Conservation (phyloP, 2,329 filamentous ascomycete species). For the Penicillium sp. region DNA sequence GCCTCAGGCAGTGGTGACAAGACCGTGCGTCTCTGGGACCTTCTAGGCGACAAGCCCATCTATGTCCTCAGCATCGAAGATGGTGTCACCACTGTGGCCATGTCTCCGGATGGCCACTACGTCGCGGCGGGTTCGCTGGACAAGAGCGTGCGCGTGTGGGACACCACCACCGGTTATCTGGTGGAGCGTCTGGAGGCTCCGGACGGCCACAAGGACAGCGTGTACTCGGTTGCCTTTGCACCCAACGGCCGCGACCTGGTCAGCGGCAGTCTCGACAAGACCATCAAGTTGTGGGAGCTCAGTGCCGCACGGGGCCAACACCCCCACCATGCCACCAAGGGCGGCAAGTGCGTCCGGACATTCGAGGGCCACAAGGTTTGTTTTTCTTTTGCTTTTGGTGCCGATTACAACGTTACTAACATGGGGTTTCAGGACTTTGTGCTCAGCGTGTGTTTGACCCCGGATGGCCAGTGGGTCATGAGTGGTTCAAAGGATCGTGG, state of each 20-base stretch:
- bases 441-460: slow-evolving; percentile 88
- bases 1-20: slow-evolving; percentile 92
- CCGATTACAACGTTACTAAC: slow-evolving; percentile 11
- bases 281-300: slow-evolving; percentile 99
- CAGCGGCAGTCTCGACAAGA: slow-evolving; percentile 92
- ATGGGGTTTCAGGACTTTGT: slow-evolving; percentile 71
- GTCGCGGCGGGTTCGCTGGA: slow-evolving; percentile 93
- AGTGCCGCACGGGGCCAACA: slow-evolving; percentile 63
- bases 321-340: slow-evolving; percentile 64
- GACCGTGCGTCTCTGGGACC: slow-evolving; percentile 94
- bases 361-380: slow-evolving; percentile 92
- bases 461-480: slow-evolving; percentile 91
- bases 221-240: slow-evolving; percentile 94
- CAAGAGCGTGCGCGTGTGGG: slow-evolving; percentile 97
- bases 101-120: slow-evolving; percentile 89
- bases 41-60: slow-evolving; percentile 74
- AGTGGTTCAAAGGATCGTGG: slow-evolving; percentile 95
- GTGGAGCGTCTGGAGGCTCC: slow-evolving; percentile 88
- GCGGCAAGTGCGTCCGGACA: slow-evolving; percentile 89
- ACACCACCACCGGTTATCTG: slow-evolving; percentile 76
- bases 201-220: slow-evolving; percentile 92
- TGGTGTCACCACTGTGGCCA: slow-evolving; percentile 93
- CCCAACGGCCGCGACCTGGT: slow-evolving; percentile 90
- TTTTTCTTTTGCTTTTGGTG: slow-evolving; percentile 16
- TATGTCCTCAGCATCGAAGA: slow-evolving; percentile 90